Percentiles rank a stretch among this genome's conserved stretches.
Evolutionary conservation across 148 eudicot genomes (phyloP).

Genomic region (Salicornia ramosissima): DNA sequence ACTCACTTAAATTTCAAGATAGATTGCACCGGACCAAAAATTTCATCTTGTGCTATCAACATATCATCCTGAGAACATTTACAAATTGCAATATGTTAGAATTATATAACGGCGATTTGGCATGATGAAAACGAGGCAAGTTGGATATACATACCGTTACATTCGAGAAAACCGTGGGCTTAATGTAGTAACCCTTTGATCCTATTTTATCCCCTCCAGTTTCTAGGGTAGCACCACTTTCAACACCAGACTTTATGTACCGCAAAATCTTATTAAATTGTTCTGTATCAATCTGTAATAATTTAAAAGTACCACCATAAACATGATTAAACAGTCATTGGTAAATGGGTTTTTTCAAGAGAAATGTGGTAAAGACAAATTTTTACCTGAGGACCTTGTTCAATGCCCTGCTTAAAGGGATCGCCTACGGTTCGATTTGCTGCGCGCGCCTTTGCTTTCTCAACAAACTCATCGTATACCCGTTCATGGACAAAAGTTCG

Average conservation of each 20-base stretch:
- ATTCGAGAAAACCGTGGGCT: slow-evolving; percentile 93
- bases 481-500: slow-evolving; percentile 82
- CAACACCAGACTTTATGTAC: slow-evolving; percentile 58
- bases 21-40: slow-evolving; percentile 83
- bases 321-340: background rate
- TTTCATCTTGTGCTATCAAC: slow-evolving; percentile 85
- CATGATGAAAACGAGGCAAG: background rate
- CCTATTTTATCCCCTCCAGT: slow-evolving; percentile 82
- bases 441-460: slow-evolving; percentile 74
- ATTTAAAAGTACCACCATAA: background rate
- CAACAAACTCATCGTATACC: slow-evolving; percentile 75
- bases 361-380: background rate
- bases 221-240: slow-evolving; percentile 80
- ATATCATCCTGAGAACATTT: slow-evolving; percentile 55
- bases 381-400: slow-evolving; percentile 92
- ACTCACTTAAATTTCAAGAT: slow-evolving; percentile 76
- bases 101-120: background rate
- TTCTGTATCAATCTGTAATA: slow-evolving; percentile 46
- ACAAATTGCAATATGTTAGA: background rate
- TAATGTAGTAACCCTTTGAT: slow-evolving; percentile 58
- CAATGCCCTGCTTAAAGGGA: slow-evolving; percentile 71
- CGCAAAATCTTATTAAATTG: slow-evolving; percentile 70
- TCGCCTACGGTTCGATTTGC: slow-evolving; percentile 61
- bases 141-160: slow-evolving; percentile 45
- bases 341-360: no score